phyloP scores from a whole-genome alignment of 108 stramenopile species.

The Schizochytrium sp. region DNA sequence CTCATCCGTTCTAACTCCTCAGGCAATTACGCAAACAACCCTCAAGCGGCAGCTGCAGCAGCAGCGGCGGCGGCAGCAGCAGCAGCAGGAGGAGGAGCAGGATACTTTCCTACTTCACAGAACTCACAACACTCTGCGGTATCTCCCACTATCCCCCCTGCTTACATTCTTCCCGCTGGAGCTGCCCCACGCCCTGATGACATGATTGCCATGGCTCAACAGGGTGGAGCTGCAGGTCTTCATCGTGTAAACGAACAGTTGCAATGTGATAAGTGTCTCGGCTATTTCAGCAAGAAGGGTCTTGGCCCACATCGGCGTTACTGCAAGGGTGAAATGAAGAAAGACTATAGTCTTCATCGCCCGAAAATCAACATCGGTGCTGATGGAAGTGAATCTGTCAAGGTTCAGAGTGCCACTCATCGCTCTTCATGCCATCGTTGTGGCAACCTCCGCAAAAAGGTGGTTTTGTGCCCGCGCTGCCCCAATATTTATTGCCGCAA shows the following conservation, averaged over 20 bases:
- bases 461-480: constrained; percentile 21
- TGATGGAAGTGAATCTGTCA: constrained; percentile 9
- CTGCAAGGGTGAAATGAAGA: constrained; percentile 57
- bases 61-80: not conserved
- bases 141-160: no score
- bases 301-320: constrained; percentile 38
- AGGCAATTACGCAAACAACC: not conserved
- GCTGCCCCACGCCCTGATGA: no score
- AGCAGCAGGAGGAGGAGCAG: not conserved
- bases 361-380: constrained; percentile 33
- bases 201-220: no score
- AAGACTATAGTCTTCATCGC: constrained; percentile 9
- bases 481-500: constrained; percentile 45
- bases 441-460: constrained; percentile 50
- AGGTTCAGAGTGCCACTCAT: constrained; percentile 28
- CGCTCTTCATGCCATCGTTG: constrained; percentile 59
- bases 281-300: constrained; percentile 50
- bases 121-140: no score
- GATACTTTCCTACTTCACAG: no score
- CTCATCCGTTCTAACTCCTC: not conserved
- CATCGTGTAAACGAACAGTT: constrained; percentile 44
- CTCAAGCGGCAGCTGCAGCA: not conserved
- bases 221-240: no score
- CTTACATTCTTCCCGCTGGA: no score
- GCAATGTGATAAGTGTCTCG: constrained; percentile 57